Percentiles rank a stretch among this genome's conserved stretches.
Conservation (phyloP, 1,139 yeast species). For the Kurtzmaniella quercitrusa region DNA sequence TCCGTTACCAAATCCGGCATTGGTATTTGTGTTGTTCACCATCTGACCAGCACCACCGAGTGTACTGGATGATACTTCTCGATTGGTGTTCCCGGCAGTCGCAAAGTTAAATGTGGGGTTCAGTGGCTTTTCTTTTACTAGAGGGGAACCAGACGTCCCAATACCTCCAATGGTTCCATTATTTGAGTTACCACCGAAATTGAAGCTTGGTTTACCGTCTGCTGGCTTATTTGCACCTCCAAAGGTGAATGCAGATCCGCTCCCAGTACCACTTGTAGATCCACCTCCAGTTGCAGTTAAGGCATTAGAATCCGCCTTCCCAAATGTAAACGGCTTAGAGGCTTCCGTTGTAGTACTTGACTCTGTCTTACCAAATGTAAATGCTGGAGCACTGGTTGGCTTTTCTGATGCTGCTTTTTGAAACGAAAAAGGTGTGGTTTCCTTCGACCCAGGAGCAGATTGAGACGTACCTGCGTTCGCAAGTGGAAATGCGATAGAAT, state of each 20-base stretch:
- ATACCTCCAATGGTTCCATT: neutral
- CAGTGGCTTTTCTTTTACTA: neutral
- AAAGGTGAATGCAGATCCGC: neutral
- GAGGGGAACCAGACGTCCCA: neutral
- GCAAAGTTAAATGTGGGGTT: neutral
- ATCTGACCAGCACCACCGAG: neutral
- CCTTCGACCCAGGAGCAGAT: neutral
- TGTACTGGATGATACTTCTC: neutral
- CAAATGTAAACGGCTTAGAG: neutral
- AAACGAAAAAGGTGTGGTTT: neutral
- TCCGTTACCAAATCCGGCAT: neutral
- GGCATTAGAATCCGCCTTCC: neutral
- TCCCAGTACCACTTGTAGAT: too few species aligned
- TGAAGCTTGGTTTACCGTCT: neutral
- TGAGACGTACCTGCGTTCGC: neutral
- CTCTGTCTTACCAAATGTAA: conserved; percentile 11
- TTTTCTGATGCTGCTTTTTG: neutral
- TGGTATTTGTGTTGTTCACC: neutral
- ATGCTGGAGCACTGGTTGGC: conserved; percentile 6
- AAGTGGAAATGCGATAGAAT: neutral
- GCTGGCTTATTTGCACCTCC: neutral
- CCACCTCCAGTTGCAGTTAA: neutral
- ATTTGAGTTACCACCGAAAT: neutral
- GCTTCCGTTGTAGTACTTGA: neutral
- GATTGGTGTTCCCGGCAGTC: neutral